These are phyloP conservation scores for Tulasnella sp. DNA, from an alignment of 768 basidiomycete species.

Conservation along the genomic window DNA sequence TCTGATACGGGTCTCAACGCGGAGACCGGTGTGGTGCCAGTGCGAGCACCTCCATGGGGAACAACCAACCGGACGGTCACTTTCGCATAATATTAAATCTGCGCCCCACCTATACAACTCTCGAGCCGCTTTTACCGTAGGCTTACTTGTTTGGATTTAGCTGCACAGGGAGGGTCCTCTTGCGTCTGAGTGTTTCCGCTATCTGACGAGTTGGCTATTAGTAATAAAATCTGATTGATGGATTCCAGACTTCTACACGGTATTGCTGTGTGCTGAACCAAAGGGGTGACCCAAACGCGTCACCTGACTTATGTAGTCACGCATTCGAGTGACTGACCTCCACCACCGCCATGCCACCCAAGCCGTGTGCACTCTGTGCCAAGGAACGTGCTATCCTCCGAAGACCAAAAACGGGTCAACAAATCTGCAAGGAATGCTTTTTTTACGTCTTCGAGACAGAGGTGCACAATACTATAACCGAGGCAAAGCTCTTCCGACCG, in stretches of 20 bases:
- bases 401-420: constrained; percentile 93
- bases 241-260: too few relatives aligned
- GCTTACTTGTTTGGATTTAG: too few relatives aligned
- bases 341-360: constrained; percentile 58
- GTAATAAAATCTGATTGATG: too few relatives aligned
- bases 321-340: neutral
- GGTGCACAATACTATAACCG: constrained; percentile 89
- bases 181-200: too few relatives aligned
- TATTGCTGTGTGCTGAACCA: too few relatives aligned
- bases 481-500: constrained; percentile 72
- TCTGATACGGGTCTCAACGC: neutral
- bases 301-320: neutral
- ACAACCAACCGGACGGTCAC: too few relatives aligned
- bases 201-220: too few relatives aligned
- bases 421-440: constrained; percentile 94
- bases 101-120: too few relatives aligned
- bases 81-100: too few relatives aligned
- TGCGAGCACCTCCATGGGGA: neutral
- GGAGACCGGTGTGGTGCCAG: neutral
- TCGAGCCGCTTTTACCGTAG: too few relatives aligned
- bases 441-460: constrained; percentile 98
- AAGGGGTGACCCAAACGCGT: too few relatives aligned
- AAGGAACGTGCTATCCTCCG: constrained; percentile 78
- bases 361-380: constrained; percentile 66
- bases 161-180: too few relatives aligned